Evolutionary conservation across 2,329 filamentous ascomycete species (phyloP).

Genomic region (Fusarium proliferatum): DNA sequence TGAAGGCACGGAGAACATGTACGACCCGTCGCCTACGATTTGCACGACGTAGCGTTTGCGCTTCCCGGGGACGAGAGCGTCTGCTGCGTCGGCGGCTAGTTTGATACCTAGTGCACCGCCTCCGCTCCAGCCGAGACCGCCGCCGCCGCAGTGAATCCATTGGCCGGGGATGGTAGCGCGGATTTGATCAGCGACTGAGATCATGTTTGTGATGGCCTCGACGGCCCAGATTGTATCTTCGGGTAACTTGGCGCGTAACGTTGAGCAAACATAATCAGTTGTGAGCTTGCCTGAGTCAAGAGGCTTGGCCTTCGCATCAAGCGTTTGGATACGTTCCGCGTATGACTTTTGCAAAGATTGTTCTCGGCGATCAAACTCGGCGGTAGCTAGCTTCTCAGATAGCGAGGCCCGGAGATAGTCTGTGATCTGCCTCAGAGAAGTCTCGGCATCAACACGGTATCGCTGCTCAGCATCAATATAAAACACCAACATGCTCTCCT

Average conservation of each 20-base stretch:
- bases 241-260: neutral
- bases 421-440: neutral
- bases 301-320: neutral
- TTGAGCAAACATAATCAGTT: slow-evolving; percentile 1
- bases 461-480: slow-evolving; percentile 21
- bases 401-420: neutral
- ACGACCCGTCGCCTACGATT: slow-evolving; percentile 22
- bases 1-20: slow-evolving; percentile 16
- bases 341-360: neutral
- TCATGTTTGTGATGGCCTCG: slow-evolving; percentile 17
- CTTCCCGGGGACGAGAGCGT: neutral
- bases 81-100: slow-evolving; percentile 4
- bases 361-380: neutral
- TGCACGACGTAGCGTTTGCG: slow-evolving; percentile 7
- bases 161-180: slow-evolving; percentile 8
- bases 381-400: neutral
- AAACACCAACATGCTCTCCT: slow-evolving; percentile 8
- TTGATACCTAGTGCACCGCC: slow-evolving; percentile 15
- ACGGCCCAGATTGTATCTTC: slow-evolving; percentile 4
- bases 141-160: slow-evolving; percentile 20
- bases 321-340: neutral
- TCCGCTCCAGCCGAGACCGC: slow-evolving; percentile 18
- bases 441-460: slow-evolving; percentile 14
- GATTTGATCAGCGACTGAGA: neutral
- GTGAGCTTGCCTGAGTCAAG: neutral